Evolutionary conservation across 202 grass and related monocot genomes (phyloP), one percentile per base, ranked within the genome.

Genomic region (Cymbopogon flexuosus): DNA sequence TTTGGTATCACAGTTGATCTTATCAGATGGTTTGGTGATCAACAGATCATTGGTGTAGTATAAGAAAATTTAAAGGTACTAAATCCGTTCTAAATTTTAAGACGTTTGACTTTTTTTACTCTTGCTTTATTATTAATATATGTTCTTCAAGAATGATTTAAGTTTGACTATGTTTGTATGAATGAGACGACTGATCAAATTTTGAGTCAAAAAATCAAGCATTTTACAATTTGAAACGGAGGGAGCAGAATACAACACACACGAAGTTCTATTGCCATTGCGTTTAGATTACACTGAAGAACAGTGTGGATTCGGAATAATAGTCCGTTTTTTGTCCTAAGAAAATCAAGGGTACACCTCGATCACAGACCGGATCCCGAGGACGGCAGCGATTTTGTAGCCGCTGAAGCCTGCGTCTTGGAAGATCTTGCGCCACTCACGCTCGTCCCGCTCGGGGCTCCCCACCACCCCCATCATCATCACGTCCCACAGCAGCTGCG

Each of bases 401-500:
- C 80, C 58, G 21, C 87, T 85, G 60, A 91, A 89, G 61, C 87
- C 92, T 3, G 84, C 87, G 10, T 89, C 81, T 2, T 70, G 4
- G 57, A 94, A 91, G n/a, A 89, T 78, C 59, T 85, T 89, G 51
- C 72, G 3, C 86, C 86, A 89, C 69, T 89, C 86, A 41, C 62
- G 60, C 60, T 93, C 88, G 41, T 88, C 83, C 8, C 84, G 80
- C 76, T 91, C 81, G 3, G 85, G 88, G 76, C 88, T 89, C 36
- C 86, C 86, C 1, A 79, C 73, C 43, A 89, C 67, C 2, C 83
- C 81, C 81, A 91, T 87, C 92, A 89, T 89, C 84, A 87, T 88
- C 52, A 89, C 71, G 73, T 85, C 86, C 81, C 70, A 91, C 29
- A 91, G 14, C 7, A 94, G 81, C 79, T 94, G 84, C 5, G 46